Percentiles rank a stretch among this genome's conserved stretches.
Evolutionary conservation across 2,329 filamentous ascomycete species (phyloP).

Genomic region (Sordariomycetes sp.): DNA sequence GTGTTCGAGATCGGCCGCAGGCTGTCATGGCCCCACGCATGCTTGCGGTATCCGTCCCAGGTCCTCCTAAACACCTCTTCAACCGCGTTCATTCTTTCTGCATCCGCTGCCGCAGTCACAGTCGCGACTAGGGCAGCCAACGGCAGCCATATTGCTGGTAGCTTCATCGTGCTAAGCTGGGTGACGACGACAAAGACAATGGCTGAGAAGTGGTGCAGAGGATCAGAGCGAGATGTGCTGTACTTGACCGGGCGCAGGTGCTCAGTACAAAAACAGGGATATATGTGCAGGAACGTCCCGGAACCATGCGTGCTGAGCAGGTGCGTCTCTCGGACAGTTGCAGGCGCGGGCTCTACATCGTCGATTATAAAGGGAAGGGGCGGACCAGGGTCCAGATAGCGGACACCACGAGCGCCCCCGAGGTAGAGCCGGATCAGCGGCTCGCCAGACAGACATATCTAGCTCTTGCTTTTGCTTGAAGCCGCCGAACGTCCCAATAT

Average conservation of each 20-base stretch:
- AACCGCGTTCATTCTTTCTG: constrained; percentile 26
- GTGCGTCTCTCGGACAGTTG: background rate
- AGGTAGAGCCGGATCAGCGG: background rate
- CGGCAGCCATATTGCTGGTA: background rate
- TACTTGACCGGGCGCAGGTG: background rate
- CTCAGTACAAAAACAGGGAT: background rate
- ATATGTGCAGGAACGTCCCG: background rate
- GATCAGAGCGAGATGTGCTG: background rate
- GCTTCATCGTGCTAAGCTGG: background rate
- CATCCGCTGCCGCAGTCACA: background rate
- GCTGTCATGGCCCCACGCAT: constrained; percentile 69
- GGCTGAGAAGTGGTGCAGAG: background rate
- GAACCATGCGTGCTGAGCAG: background rate
- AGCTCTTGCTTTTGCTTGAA: background rate
- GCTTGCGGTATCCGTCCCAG: constrained; percentile 60
- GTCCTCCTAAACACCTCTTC: constrained; percentile 56
- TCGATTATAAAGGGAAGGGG: background rate
- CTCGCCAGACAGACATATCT: background rate
- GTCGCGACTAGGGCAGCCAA: background rate
- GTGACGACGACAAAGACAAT: background rate
- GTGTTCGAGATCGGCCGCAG: constrained; percentile 54
- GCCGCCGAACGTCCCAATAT: background rate
- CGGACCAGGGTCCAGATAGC: background rate
- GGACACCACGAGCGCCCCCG: background rate
- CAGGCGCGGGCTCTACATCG: background rate